phyloP scores from a whole-genome alignment of 2,329 filamentous ascomycete species.

The Fusarium sp. region DNA sequence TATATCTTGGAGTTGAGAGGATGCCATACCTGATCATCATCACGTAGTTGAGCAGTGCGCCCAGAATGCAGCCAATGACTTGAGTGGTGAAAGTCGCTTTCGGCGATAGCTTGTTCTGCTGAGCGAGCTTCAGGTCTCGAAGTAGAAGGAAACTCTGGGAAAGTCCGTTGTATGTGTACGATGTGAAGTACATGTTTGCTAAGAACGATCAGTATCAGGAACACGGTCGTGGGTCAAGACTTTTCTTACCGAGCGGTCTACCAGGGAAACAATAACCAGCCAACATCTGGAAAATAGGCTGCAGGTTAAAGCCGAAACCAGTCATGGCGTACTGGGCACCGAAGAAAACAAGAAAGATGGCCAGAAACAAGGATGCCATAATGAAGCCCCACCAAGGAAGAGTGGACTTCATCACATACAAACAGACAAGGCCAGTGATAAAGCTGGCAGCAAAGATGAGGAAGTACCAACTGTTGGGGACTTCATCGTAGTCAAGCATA shows the following conservation, averaged over 20 bases:
- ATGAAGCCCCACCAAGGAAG: conserved; percentile 58
- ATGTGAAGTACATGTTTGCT: conserved; percentile 41
- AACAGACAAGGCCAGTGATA: conserved; percentile 5
- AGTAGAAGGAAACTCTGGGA: conserved; percentile 11
- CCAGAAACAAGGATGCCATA: conserved; percentile 53
- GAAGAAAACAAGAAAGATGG: conserved; percentile 56
- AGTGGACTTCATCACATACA: conserved; percentile 48
- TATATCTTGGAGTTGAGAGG: too few species aligned
- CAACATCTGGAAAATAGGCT: conserved; percentile 37
- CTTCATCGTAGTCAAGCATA: conserved; percentile 33
- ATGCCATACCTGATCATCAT: conserved; percentile 57
- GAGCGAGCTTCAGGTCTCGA: conserved; percentile 26
- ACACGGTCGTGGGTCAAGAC: fast-evolving
- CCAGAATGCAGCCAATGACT: conserved; percentile 67
- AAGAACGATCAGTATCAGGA: fast-evolving
- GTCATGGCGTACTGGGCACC: conserved; percentile 48
- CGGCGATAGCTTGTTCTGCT: conserved; percentile 31
- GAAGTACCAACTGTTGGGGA: conserved; percentile 32
- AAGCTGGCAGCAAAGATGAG: conserved; percentile 1
- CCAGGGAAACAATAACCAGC: conserved; percentile 34
- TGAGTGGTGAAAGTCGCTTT: conserved; percentile 56
- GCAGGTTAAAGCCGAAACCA: conserved; percentile 21
- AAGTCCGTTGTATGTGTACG: conserved; percentile 29
- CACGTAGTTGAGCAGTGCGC: conserved; percentile 66
- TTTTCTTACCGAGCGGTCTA: conserved; percentile 22